A percentile compares a stretch with the other conserved stretches of the same genome.
Conservation (phyloP, 2,329 filamentous ascomycete species). For the Fusarium sp. region DNA sequence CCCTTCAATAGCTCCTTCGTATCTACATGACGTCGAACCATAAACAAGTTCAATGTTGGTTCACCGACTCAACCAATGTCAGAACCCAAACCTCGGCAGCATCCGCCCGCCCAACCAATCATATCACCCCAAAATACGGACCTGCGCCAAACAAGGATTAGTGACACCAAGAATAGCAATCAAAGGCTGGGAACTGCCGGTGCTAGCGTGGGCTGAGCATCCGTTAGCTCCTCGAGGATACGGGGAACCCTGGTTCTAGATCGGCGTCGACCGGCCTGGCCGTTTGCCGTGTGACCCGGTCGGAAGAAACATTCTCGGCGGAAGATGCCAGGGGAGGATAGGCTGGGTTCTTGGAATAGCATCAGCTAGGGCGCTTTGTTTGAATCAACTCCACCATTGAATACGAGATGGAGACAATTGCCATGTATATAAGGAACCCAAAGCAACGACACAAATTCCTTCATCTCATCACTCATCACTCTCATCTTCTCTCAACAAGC, state of each 20-base stretch:
- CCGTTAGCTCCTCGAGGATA: background rate
- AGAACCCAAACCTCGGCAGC: background rate
- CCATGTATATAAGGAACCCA: background rate
- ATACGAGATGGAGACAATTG: background rate
- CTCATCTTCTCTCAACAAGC: constrained; percentile 1
- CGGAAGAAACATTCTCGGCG: background rate
- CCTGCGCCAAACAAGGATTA: background rate
- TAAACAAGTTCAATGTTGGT: background rate
- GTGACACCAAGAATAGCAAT: background rate
- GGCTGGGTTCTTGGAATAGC: background rate
- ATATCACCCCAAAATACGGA: background rate
- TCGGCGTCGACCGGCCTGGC: background rate
- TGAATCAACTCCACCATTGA: background rate
- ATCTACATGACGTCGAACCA: background rate
- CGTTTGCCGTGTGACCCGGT: background rate
- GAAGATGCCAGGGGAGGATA: background rate
- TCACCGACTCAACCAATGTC: background rate
- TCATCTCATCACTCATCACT: background rate
- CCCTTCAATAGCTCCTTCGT: background rate
- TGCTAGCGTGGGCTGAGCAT: background rate
- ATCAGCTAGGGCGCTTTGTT: background rate
- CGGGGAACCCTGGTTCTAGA: background rate
- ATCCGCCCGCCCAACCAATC: background rate
- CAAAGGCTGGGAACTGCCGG: background rate
- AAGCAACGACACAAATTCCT: background rate